A percentile compares a stretch with the other conserved stretches of the same genome.
phyloP scores from a whole-genome alignment of 768 basidiomycete genomes.

The Leccinellum albellum region DNA sequence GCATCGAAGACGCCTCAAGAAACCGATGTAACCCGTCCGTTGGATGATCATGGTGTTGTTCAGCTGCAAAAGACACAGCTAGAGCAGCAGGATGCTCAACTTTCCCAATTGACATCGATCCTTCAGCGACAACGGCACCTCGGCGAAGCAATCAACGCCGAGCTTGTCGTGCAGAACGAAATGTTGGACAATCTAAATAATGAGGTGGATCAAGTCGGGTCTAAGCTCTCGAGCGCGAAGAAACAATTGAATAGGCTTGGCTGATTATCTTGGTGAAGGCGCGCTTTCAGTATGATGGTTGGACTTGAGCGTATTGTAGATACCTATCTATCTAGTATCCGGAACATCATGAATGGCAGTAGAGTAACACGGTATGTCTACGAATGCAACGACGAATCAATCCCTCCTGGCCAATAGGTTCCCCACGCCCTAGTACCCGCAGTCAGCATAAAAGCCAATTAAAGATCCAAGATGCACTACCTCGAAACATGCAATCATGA shows the following conservation, averaged over 20 bases:
- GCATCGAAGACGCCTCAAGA: constrained; percentile 58
- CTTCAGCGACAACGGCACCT: constrained; percentile 82
- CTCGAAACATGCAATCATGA: constrained; percentile 98
- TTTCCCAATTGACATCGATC: constrained; percentile 77
- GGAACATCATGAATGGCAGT: constrained; percentile 16
- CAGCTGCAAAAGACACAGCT: constrained; percentile 79
- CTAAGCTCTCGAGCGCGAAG: constrained; percentile 76
- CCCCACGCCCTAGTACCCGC: constrained; percentile 56
- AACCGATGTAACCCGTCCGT: constrained; percentile 79
- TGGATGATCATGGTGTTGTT: constrained; percentile 80
- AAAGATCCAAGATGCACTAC: constrained; percentile 35
- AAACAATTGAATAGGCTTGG: constrained; percentile 79
- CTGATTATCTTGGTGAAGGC: constrained; percentile 26
- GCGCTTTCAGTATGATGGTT: background rate
- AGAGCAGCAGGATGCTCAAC: constrained; percentile 76
- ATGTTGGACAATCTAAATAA: constrained; percentile 74
- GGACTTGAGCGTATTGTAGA: constrained; percentile 9
- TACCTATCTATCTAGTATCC: constrained; percentile 20
- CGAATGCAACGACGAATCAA: constrained; percentile 4
- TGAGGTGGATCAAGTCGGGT: constrained; percentile 74
- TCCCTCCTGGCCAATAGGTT: constrained; percentile 42
- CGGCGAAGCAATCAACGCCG: constrained; percentile 79
- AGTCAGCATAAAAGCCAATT: constrained; percentile 14
- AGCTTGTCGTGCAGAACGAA: constrained; percentile 82
- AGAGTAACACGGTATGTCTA: constrained; percentile 28